phyloP scores from a whole-genome alignment of 768 basidiomycete genomes.

The Pholiota molesta region DNA sequence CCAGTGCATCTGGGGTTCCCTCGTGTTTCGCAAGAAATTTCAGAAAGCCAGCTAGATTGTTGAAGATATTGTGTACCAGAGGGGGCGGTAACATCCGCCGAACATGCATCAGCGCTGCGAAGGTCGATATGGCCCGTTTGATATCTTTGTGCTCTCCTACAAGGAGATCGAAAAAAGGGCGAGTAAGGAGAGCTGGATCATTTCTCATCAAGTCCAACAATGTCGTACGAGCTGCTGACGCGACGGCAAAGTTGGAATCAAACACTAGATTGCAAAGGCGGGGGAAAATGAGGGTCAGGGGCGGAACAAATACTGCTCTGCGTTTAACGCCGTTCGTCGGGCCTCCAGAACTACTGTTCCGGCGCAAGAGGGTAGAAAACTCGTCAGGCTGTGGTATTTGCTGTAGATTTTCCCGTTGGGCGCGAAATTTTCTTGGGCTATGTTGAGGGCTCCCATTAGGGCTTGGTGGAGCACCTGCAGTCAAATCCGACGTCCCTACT shows the following conservation, averaged over 20 bases:
- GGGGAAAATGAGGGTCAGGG: conserved; percentile 57
- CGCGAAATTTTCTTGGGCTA: conserved; percentile 33
- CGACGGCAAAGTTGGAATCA: conserved; percentile 56
- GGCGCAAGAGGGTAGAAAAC: conserved; percentile 43
- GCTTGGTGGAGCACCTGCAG: conserved; percentile 27
- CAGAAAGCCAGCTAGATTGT: conserved; percentile 69
- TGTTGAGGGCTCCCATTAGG: conserved; percentile 34
- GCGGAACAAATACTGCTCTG: conserved; percentile 66
- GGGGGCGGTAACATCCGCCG: conserved; percentile 61
- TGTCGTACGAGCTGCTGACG: conserved; percentile 56
- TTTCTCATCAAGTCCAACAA: conserved; percentile 73
- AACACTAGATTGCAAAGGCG: conserved; percentile 53
- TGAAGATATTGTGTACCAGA: conserved; percentile 68
- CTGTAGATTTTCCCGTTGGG: conserved; percentile 13
- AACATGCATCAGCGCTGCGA: conserved; percentile 62
- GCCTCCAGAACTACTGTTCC: conserved; percentile 59
- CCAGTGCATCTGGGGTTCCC: conserved; percentile 45
- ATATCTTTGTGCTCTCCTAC: conserved; percentile 52
- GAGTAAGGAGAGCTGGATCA: conserved; percentile 67
- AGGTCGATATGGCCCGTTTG: conserved; percentile 47
- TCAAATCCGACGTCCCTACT: conserved; percentile 24
- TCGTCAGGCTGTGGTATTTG: conserved; percentile 29
- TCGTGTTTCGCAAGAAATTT: conserved; percentile 51
- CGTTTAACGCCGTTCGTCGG: conserved; percentile 53
- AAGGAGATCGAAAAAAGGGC: conserved; percentile 64